These are phyloP conservation scores for Nitzschia putrida DNA, from an alignment of 108 stramenopile genomes.

Conservation along the genomic window DNA sequence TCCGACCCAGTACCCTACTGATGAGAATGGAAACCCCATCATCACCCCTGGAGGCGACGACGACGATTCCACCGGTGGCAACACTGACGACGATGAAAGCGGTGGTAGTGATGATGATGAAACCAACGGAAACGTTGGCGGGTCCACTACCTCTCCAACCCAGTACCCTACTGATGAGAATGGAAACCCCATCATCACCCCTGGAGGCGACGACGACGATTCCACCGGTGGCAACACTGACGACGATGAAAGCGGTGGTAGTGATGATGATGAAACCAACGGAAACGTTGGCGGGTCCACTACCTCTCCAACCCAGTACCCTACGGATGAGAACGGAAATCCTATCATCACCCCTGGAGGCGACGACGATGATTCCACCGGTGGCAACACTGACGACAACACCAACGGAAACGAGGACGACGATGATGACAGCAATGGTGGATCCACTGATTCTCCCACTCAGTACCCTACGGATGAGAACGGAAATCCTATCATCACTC, in stretches of 20 bases:
- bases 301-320: no score
- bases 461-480: neutral
- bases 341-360: neutral
- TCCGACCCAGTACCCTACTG: neutral
- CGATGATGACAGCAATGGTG: conserved; percentile 1
- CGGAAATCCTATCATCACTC: neutral
- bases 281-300: neutral
- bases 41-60: conserved; percentile 1
- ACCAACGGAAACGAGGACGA: neutral
- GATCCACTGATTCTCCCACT: no score
- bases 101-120: neutral
- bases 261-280: neutral
- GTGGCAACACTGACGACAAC: neutral
- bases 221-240: neutral
- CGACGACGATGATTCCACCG: neutral
- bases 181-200: neutral
- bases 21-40: neutral
- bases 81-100: neutral
- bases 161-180: neutral
- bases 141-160: neutral
- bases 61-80: neutral
- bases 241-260: neutral
- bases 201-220: neutral
- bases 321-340: neutral
- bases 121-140: neutral